A percentile compares a stretch with the other conserved stretches of the same genome.
Conservation (phyloP, 73 alveolate genomes). For the Uronychia binucleata region DNA sequence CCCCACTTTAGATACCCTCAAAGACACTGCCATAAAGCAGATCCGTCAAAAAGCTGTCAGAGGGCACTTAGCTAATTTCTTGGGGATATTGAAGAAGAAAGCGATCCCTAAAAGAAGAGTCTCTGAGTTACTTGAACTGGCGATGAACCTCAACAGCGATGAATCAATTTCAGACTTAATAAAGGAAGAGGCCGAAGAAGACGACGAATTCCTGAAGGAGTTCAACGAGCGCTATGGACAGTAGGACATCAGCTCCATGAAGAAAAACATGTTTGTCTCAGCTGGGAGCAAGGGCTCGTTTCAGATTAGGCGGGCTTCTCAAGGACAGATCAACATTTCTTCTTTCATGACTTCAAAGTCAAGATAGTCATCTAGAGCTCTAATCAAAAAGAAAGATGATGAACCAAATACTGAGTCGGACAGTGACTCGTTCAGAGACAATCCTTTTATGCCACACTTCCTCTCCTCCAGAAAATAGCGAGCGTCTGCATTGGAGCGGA, state of each 20-base stretch:
- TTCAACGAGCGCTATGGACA: background rate
- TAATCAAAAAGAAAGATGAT: too few relatives aligned
- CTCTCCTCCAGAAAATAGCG: background rate
- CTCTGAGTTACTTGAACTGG: background rate
- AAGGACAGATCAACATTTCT: too few relatives aligned
- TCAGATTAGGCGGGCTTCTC: too few relatives aligned
- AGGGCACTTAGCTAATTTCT: background rate
- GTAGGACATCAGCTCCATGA: background rate
- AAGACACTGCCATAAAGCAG: background rate
- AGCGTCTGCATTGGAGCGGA: background rate
- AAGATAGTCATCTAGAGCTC: too few relatives aligned
- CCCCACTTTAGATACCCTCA: background rate
- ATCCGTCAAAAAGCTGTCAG: background rate
- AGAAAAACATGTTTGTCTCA: background rate
- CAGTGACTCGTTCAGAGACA: background rate
- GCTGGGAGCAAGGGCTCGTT: too few relatives aligned
- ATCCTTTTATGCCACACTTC: background rate
- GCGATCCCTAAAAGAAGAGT: background rate
- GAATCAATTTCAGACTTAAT: background rate
- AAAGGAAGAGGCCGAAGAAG: background rate
- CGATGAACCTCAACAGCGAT: background rate
- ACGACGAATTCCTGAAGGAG: background rate
- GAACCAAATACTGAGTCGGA: background rate
- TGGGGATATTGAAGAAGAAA: background rate
- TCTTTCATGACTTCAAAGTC: too few relatives aligned